phyloP scores from a whole-genome alignment of 352 stramenopile species.

The Globisporangium cederbergense region DNA sequence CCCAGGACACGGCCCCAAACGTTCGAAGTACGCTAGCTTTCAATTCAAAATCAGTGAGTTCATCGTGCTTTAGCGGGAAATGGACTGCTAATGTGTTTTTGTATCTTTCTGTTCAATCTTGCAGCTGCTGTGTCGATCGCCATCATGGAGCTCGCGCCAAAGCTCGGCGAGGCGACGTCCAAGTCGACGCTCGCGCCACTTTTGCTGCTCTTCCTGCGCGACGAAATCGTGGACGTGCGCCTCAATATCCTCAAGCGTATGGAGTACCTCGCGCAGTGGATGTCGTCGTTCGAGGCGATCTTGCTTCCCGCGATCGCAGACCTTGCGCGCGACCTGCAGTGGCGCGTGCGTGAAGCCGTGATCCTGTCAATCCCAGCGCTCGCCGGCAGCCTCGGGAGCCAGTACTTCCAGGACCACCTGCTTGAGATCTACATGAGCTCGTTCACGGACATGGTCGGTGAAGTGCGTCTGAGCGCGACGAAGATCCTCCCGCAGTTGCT shows the following conservation, averaged over 20 bases:
- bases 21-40: conserved; percentile 60
- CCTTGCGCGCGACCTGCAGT: conserved; percentile 91
- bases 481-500: conserved; percentile 79
- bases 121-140: conserved; percentile 76
- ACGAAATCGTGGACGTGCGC: conserved; percentile 92
- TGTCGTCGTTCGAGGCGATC: conserved; percentile 80
- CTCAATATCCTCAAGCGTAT: conserved; percentile 94
- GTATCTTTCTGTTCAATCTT: conserved; percentile 8
- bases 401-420: conserved; percentile 85
- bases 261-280: conserved; percentile 88
- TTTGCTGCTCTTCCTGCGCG: conserved; percentile 74
- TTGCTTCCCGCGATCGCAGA: conserved; percentile 87
- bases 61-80: no score
- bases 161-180: conserved; percentile 89
- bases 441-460: conserved; percentile 91
- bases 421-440: conserved; percentile 89
- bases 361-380: conserved; percentile 89
- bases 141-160: conserved; percentile 92
- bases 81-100: no score
- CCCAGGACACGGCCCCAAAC: conserved; percentile 90
- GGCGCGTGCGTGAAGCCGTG: conserved; percentile 92
- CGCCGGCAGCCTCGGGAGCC: conserved; percentile 79
- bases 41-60: no score
- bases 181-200: conserved; percentile 81
- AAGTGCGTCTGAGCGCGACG: conserved; percentile 92